Evolutionary conservation across 2,329 filamentous ascomycete genomes (phyloP).

Genomic region (Cladosporium oxysporum): DNA sequence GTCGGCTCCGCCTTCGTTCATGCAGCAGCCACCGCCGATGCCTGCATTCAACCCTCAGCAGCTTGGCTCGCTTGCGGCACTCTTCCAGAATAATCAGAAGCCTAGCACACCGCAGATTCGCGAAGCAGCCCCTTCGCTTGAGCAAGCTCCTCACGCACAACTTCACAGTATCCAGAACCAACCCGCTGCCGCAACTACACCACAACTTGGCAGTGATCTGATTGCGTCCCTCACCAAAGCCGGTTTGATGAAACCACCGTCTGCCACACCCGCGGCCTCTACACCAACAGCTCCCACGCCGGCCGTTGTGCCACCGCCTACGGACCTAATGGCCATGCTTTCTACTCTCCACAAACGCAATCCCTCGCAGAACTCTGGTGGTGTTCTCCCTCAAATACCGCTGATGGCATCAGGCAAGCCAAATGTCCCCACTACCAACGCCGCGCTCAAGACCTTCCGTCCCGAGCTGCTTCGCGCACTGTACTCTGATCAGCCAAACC

Average conservation of each 20-base stretch:
- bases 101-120: slow-evolving; percentile 41
- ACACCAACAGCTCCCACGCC: slow-evolving; percentile 10
- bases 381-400: not conserved
- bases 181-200: slow-evolving; percentile 27
- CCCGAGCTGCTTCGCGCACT: slow-evolving; percentile 72
- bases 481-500: slow-evolving; percentile 79
- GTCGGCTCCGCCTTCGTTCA: slow-evolving; percentile 27
- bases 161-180: slow-evolving; percentile 35
- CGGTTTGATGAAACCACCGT: slow-evolving; percentile 27
- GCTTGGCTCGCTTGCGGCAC: slow-evolving; percentile 31
- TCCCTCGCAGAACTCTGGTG: slow-evolving; percentile 8
- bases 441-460: slow-evolving; percentile 54
- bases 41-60: slow-evolving; percentile 25
- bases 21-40: slow-evolving; percentile 25
- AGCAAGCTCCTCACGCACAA: slow-evolving; percentile 34
- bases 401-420: slow-evolving; percentile 6
- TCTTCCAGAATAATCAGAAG: slow-evolving; percentile 38
- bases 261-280: slow-evolving; percentile 21
- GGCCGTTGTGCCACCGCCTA: not conserved
- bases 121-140: slow-evolving; percentile 34
- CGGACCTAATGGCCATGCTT: slow-evolving; percentile 18
- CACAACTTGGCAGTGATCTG: slow-evolving; percentile 30
- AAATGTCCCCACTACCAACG: slow-evolving; percentile 32
- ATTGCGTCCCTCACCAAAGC: slow-evolving; percentile 36
- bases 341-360: slow-evolving; percentile 12